phyloP scores from a whole-genome alignment of 2,329 filamentous ascomycete genomes.

The Calonectria crousiana region DNA sequence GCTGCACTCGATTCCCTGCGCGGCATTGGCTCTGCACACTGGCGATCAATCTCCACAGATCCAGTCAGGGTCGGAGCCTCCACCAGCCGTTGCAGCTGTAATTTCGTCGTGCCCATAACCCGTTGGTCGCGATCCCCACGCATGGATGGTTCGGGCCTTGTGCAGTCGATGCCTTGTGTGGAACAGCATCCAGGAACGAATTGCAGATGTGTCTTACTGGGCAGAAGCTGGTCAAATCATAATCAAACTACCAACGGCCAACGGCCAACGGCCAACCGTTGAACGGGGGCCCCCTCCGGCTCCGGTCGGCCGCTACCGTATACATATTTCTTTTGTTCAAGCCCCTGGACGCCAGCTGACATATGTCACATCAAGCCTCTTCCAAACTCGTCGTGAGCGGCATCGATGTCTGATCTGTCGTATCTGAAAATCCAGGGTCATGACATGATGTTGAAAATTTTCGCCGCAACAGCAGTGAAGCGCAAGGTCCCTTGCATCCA shows the following conservation, averaged over 20 bases:
- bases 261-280: slow-evolving; percentile 12
- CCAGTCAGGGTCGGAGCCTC: slow-evolving; percentile 31
- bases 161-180: background rate
- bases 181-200: background rate
- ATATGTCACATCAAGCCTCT: slow-evolving; percentile 17
- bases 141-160: background rate
- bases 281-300: background rate
- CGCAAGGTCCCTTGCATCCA: slow-evolving; percentile 24
- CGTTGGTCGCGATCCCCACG: background rate
- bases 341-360: slow-evolving; percentile 9
- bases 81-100: slow-evolving; percentile 21
- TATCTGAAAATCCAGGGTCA: slow-evolving; percentile 3
- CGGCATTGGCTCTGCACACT: slow-evolving; percentile 20
- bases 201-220: background rate
- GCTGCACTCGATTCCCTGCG: slow-evolving; percentile 35
- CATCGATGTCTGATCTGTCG: slow-evolving; percentile 19
- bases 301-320: slow-evolving; percentile 2
- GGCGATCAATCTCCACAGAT: slow-evolving; percentile 26
- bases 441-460: slow-evolving; percentile 18
- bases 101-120: slow-evolving; percentile 18
- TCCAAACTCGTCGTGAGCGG: slow-evolving; percentile 6
- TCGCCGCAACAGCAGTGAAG: slow-evolving; percentile 14
- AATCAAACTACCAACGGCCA: background rate
- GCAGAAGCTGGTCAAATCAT: background rate
- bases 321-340: slow-evolving; percentile 4